Percentiles rank a stretch among this genome's conserved stretches.
phyloP scores from a whole-genome alignment of 352 stramenopile genomes.

The Phytophthora pluvialis region DNA sequence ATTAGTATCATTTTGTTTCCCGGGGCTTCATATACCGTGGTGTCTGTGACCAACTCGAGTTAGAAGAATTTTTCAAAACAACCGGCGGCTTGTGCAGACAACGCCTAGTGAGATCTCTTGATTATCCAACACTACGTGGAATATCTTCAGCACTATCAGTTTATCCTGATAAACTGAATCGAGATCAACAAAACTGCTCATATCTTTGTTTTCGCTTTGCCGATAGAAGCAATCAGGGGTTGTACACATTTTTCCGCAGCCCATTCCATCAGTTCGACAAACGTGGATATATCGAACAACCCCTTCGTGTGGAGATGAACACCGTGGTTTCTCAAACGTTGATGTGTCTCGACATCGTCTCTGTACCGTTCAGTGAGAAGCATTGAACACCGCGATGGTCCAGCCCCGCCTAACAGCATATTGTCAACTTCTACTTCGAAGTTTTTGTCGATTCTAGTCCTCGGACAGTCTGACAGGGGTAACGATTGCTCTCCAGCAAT shows the following conservation, averaged over 20 bases:
- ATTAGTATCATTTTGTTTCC: too few species aligned
- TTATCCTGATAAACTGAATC: not conserved
- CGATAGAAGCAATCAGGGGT: not conserved
- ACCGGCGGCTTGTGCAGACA: not conserved
- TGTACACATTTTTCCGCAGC: not conserved
- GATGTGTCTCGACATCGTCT: not conserved
- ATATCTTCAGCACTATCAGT: not conserved
- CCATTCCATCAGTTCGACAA: not conserved
- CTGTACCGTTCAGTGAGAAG: not conserved
- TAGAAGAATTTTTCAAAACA: not conserved
- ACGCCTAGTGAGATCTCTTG: not conserved
- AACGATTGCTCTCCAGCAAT: not conserved
- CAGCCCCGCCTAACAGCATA: not conserved
- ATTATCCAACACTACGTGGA: too few species aligned
- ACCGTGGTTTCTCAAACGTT: not conserved
- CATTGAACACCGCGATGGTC: not conserved
- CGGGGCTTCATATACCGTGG: too few species aligned
- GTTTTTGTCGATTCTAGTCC: not conserved
- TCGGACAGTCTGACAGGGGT: not conserved
- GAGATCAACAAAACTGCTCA: not conserved
- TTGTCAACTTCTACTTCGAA: conserved; percentile 2
- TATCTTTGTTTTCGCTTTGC: not conserved
- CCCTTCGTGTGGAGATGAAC: not conserved
- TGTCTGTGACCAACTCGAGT: not conserved
- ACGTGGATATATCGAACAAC: not conserved